These are phyloP conservation scores for Fusarium brevicatenulatum DNA, from an alignment of 2,329 filamentous ascomycete genomes.

Conservation along the genomic window DNA sequence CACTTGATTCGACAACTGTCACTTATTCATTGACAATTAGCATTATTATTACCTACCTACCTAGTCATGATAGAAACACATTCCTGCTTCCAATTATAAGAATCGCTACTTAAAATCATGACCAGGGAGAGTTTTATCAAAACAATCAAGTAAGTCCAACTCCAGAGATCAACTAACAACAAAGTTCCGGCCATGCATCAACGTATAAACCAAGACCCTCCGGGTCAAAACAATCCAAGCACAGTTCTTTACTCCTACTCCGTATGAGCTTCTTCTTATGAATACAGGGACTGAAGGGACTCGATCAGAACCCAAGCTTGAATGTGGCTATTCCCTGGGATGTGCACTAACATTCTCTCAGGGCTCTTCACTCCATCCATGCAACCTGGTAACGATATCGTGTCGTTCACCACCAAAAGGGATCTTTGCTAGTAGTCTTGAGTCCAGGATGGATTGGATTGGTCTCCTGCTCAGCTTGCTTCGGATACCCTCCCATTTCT, in stretches of 20 bases:
- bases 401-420: constrained; percentile 3
- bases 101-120: not conserved
- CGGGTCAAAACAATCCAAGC: not conserved
- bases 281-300: not conserved
- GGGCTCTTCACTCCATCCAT: not conserved
- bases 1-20: not conserved
- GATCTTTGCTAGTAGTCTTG: constrained; percentile 1
- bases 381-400: not conserved
- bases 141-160: not conserved
- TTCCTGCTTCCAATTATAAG: not conserved
- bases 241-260: not conserved
- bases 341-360: not conserved
- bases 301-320: not conserved
- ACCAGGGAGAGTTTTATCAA: not conserved
- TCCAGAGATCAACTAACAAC: not conserved
- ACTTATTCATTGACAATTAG: not conserved
- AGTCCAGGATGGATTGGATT: not conserved
- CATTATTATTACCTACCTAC: not conserved
- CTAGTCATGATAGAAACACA: not conserved
- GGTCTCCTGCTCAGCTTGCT: not conserved
- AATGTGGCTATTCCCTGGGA: not conserved
- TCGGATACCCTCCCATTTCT: not conserved
- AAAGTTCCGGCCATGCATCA: not conserved
- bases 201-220: not conserved
- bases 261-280: not conserved